A percentile compares a stretch with the other conserved stretches of the same genome.
Conservation (phyloP, 164 flowering plant species). For the Sedum album region DNA sequence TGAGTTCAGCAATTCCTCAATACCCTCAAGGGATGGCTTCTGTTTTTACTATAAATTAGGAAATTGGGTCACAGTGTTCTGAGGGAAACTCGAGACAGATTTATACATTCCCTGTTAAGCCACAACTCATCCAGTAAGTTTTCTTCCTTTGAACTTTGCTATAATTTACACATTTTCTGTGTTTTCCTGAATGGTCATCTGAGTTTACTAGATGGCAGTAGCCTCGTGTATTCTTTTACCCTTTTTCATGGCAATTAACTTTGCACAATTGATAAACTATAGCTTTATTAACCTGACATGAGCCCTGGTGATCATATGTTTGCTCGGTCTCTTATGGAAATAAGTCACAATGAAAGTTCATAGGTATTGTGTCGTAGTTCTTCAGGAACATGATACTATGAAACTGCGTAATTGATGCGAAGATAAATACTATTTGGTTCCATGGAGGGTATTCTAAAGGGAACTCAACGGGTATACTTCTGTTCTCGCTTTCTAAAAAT, state of each 20-base stretch:
- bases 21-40: no score
- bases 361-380: not conserved
- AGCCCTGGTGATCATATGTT: not conserved
- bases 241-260: no score
- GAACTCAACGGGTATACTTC: slow-evolving; percentile 61
- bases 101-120: slow-evolving; percentile 56
- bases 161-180: not conserved
- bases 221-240: not conserved
- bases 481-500: not conserved
- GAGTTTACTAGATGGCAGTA: no score
- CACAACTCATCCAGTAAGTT: slow-evolving; percentile 76
- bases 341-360: not conserved
- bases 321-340: not conserved
- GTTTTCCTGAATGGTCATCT: not conserved
- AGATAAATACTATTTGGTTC: slow-evolving; percentile 57
- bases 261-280: no score
- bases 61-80: slow-evolving; percentile 47
- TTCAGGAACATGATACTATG: not conserved
- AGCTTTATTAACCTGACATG: no score
- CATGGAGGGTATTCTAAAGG: slow-evolving; percentile 65
- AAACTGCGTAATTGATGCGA: slow-evolving; percentile 16
- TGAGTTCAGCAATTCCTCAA: no score
- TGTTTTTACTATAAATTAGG: slow-evolving; percentile 28
- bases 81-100: slow-evolving; percentile 41
- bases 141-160: not conserved